Evolutionary conservation across 2,329 filamentous ascomycete species (phyloP).

Genomic region (Harringtonia aguacate): DNA sequence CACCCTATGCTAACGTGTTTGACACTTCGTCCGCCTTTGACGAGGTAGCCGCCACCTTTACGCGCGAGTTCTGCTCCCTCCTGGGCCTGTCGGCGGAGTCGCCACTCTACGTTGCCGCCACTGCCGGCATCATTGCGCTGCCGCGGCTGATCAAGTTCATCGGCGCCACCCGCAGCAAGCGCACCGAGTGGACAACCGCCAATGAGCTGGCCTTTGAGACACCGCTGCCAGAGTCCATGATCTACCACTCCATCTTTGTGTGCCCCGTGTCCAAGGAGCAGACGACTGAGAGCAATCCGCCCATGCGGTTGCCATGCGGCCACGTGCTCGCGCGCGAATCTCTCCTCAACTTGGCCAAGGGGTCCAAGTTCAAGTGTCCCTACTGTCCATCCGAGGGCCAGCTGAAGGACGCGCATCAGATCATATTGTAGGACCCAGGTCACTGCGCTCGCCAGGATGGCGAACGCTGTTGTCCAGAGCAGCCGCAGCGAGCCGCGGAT

Average conservation of each 20-base stretch:
- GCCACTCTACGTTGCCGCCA: slow-evolving; percentile 84
- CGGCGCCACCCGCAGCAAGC: slow-evolving; percentile 75
- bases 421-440: slow-evolving; percentile 42
- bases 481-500: not conserved
- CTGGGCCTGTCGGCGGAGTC: slow-evolving; percentile 85
- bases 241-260: slow-evolving; percentile 94
- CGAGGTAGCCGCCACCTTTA: slow-evolving; percentile 79
- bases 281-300: slow-evolving; percentile 82
- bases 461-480: not conserved
- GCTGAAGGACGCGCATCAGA: slow-evolving; percentile 63
- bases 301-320: slow-evolving; percentile 93
- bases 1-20: slow-evolving; percentile 74
- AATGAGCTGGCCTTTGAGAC: slow-evolving; percentile 79
- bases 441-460: not conserved
- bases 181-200: slow-evolving; percentile 88
- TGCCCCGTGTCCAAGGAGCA: slow-evolving; percentile 97
- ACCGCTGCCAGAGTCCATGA: slow-evolving; percentile 46
- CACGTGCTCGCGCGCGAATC: slow-evolving; percentile 87
- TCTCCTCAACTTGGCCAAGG: slow-evolving; percentile 68
- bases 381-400: slow-evolving; percentile 85
- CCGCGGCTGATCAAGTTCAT: slow-evolving; percentile 84
- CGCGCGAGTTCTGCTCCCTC: slow-evolving; percentile 85
- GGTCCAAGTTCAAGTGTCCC: slow-evolving; percentile 80
- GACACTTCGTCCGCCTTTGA: slow-evolving; percentile 57
- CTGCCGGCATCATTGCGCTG: slow-evolving; percentile 83